A percentile compares a stretch with the other conserved stretches of the same genome.
Conservation (phyloP, 2,329 filamentous ascomycete species). For the Cercospora berteroae region DNA sequence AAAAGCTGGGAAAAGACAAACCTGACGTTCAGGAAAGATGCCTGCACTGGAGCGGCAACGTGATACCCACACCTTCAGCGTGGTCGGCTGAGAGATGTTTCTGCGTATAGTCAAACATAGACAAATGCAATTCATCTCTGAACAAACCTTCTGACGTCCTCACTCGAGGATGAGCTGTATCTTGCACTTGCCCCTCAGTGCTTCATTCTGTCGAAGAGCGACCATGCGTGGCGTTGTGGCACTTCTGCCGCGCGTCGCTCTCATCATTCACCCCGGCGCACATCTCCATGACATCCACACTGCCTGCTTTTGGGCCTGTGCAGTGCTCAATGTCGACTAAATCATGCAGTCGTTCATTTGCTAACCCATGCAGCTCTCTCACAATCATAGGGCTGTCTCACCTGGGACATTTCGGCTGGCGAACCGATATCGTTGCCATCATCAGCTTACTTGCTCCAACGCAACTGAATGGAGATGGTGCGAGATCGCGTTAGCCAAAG, state of each 20-base stretch:
- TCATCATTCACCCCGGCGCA: background rate
- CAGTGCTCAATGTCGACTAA: background rate
- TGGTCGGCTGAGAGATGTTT: slow-evolving; percentile 53
- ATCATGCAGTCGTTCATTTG: background rate
- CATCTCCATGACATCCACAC: background rate
- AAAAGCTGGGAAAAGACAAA: slow-evolving; percentile 21
- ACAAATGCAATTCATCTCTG: slow-evolving; percentile 50
- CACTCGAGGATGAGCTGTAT: slow-evolving; percentile 34
- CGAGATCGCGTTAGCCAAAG: background rate
- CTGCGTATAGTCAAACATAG: slow-evolving; percentile 39
- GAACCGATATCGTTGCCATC: background rate
- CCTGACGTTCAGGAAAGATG: slow-evolving; percentile 19
- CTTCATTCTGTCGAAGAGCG: background rate
- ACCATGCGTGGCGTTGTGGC: background rate
- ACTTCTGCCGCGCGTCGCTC: background rate
- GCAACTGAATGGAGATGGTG: slow-evolving; percentile 7
- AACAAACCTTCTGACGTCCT: slow-evolving; percentile 49
- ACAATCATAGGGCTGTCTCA: background rate
- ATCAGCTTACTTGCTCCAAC: background rate
- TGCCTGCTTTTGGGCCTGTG: background rate
- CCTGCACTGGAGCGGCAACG: slow-evolving; percentile 19
- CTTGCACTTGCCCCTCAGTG: background rate
- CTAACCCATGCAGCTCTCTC: background rate
- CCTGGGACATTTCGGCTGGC: background rate
- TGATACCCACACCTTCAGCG: slow-evolving; percentile 42